phyloP scores from a whole-genome alignment of 345 rosid genomes.

The Noccaea caerulescens region DNA sequence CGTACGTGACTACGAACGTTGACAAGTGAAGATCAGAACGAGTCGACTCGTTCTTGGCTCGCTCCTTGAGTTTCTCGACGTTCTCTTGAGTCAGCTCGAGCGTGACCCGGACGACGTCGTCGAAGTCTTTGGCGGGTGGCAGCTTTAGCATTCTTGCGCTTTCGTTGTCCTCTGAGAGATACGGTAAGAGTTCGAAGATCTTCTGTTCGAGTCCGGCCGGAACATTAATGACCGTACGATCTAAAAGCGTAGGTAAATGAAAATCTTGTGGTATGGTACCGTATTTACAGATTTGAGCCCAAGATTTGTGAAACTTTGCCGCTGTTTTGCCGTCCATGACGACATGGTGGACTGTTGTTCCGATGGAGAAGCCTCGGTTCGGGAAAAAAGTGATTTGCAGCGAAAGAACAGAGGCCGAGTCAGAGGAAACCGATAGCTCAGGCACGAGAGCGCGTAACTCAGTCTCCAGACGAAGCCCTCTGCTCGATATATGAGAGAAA shows the following conservation, averaged over 20 bases:
- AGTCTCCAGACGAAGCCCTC: not conserved
- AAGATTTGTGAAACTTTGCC: slow-evolving; percentile 35
- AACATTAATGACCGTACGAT: slow-evolving; percentile 35
- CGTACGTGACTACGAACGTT: slow-evolving; percentile 37
- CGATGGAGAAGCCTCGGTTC: slow-evolving; percentile 31
- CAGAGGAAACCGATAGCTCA: not conserved
- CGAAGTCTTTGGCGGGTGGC: not conserved
- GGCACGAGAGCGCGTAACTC: slow-evolving; percentile 36
- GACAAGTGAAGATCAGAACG: slow-evolving; percentile 39
- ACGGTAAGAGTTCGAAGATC: slow-evolving; percentile 17
- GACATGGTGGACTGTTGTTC: slow-evolving; percentile 32
- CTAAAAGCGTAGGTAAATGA: slow-evolving; percentile 37
- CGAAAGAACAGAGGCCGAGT: not conserved
- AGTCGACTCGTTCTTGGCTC: slow-evolving; percentile 7
- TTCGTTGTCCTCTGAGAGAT: slow-evolving; percentile 3
- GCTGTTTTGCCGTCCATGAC: slow-evolving; percentile 34
- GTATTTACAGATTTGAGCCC: slow-evolving; percentile 39
- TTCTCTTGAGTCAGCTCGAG: slow-evolving; percentile 33
- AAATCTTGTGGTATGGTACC: not conserved
- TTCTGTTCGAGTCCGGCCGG: slow-evolving; percentile 1
- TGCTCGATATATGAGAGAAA: slow-evolving; percentile 16
- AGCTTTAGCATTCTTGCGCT: slow-evolving; percentile 18
- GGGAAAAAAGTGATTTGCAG: slow-evolving; percentile 37
- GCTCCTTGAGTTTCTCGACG: slow-evolving; percentile 32
- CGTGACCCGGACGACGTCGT: slow-evolving; percentile 33